Conservation (phyloP, 2,329 filamentous ascomycete genomes). For the Colletotrichum tropicicola region DNA sequence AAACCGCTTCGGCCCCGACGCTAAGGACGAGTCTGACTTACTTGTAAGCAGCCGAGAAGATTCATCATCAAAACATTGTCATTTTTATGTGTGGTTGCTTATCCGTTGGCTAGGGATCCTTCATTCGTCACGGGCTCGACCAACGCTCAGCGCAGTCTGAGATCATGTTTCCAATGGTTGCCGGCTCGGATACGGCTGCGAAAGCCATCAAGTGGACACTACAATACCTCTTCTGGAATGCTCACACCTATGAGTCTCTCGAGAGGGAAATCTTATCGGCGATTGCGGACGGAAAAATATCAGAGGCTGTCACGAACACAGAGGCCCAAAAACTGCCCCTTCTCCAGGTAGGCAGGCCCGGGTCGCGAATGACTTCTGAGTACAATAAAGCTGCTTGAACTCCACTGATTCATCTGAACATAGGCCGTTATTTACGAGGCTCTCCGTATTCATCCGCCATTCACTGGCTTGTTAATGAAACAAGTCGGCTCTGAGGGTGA, state of each 20-base stretch:
- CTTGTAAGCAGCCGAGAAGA: not conserved
- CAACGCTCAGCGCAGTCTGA: conserved; percentile 11
- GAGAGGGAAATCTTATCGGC: conserved; percentile 55
- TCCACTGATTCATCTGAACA: not conserved
- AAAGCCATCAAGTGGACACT: conserved; percentile 53
- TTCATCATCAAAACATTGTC: not conserved
- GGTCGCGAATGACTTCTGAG: too few relatives aligned
- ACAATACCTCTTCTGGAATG: conserved; percentile 59
- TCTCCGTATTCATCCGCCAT: conserved; percentile 57
- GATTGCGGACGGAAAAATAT: conserved; percentile 21
- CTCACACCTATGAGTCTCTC: conserved; percentile 53
- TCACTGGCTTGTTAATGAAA: conserved; percentile 58
- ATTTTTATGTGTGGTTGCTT: not conserved
- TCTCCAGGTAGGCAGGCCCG: conserved; percentile 44
- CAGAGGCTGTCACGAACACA: conserved; percentile 38
- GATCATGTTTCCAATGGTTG: conserved; percentile 35
- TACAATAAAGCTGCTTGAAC: not conserved
- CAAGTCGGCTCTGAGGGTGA: conserved; percentile 53
- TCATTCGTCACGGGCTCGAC: conserved; percentile 14
- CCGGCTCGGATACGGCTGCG: conserved; percentile 46
- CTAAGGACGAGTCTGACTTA: conserved; percentile 16
- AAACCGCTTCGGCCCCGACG: not conserved
- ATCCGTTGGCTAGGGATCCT: conserved; percentile 1
- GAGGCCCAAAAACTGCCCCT: conserved; percentile 49
- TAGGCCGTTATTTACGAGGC: conserved; percentile 62